Evolutionary conservation across 805 yeast species (phyloP), one percentile per base, ranked within the genome.

Genomic region (Ogataea methanolica): DNA sequence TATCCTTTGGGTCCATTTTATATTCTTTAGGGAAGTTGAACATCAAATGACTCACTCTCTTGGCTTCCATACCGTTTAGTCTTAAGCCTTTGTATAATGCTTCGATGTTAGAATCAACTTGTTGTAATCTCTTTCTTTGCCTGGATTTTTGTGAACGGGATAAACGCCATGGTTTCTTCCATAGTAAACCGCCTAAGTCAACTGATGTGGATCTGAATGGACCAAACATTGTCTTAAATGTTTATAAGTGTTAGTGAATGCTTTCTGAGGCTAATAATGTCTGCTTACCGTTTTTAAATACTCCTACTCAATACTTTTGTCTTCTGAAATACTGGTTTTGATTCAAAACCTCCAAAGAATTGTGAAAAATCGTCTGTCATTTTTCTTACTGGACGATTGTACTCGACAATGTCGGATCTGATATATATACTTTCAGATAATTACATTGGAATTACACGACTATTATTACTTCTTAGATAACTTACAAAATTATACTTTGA

Each of bases 81-180:
- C 61, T 60, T 49, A 80, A 65, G 9, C 81, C 83, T 16, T 74
- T 60, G 55, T 77, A 79, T 21, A 90, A 72, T 7, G 78, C 76
- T 42, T 80, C 84, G 50, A 94, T 79, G 54, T 86, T 91, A 16
- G 74, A 60, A 70, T 94, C 99, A 43, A 94, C 97, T 39, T 71
- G 71, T 63, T 79, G 81, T 78, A 94, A 75, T 68, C 99, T 81
- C 53, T 79, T 75, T 71, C 97, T 80, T 63, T 88, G 90, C 62
- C 98, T 78, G 50, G 76, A 77, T 67, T 94, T 94, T 63, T 90
- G 97, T 12, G 77, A 80, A 34, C 75, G 71, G 3, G 96, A 86
- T 77, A 92, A 72, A 52, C 88, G 78, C 79, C 88, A 84, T 50
- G 92, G 86, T 44, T 73, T 75, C 65, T 85, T 86, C 89, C 94